phyloP scores from a whole-genome alignment of 257 asterid genomes.

The Nicotiana sylvestris region DNA sequence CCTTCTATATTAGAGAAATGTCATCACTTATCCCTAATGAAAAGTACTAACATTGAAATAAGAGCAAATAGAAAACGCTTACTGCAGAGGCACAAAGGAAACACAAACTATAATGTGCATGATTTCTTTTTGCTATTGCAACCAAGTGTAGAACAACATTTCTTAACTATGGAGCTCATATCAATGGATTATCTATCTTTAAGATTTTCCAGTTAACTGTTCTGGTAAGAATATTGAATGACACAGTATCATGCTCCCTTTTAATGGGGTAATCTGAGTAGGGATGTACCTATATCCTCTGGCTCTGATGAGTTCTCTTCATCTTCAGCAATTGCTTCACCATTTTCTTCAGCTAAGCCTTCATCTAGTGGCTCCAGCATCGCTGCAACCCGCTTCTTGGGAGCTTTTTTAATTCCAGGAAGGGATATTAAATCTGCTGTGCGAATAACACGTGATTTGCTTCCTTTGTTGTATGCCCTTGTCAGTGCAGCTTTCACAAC shows the following conservation, averaged over 20 bases:
- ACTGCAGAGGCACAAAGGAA: neutral
- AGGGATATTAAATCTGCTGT: slow-evolving; percentile 81
- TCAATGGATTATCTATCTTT: neutral
- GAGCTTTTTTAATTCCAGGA: slow-evolving; percentile 87
- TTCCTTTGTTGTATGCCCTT: slow-evolving; percentile 86
- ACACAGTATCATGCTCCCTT: neutral
- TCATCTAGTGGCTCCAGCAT: slow-evolving; percentile 88
- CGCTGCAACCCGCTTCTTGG: slow-evolving; percentile 87
- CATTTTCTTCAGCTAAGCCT: slow-evolving; percentile 39
- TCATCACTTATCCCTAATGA: neutral
- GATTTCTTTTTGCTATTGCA: neutral
- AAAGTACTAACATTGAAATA: neutral
- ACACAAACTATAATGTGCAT: neutral
- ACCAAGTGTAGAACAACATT: neutral
- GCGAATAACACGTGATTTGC: slow-evolving; percentile 72
- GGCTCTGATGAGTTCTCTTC: slow-evolving; percentile 66
- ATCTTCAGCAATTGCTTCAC: slow-evolving; percentile 41
- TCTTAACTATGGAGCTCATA: neutral
- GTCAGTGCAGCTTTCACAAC: slow-evolving; percentile 89
- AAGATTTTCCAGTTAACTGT: neutral
- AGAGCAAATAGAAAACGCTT: neutral
- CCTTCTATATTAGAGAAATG: neutral
- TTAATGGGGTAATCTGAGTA: neutral
- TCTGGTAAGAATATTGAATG: neutral
- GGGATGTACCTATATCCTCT: slow-evolving; percentile 64